These are phyloP conservation scores for Saposhnikovia divaricata DNA, from an alignment of 129 eudicot species.

Conservation along the genomic window DNA sequence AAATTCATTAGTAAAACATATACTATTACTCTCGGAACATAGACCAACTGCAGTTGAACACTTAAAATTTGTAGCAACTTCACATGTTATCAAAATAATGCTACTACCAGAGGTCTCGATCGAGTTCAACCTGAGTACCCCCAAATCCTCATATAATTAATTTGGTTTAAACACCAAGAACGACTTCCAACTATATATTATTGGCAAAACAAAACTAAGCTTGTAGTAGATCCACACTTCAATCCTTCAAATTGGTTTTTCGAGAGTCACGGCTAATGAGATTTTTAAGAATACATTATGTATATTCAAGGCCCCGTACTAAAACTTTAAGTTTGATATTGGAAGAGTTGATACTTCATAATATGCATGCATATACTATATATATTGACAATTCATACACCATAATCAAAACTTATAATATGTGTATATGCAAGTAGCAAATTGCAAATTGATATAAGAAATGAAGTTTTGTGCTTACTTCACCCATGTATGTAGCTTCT, in stretches of 20 bases:
- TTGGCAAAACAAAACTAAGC: neutral
- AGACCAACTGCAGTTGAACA: neutral
- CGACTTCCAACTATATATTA: neutral
- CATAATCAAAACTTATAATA: neutral
- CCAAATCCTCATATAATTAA: too few species aligned
- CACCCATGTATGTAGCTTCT: constrained; percentile 2
- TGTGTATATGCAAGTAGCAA: neutral
- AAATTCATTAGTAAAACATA: neutral
- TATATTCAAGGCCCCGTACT: neutral
- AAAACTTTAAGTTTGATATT: too few species aligned
- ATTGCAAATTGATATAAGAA: neutral
- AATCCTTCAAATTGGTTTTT: neutral
- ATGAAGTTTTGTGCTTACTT: neutral
- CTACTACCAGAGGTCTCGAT: too few species aligned
- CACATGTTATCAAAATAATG: neutral
- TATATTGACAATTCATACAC: neutral
- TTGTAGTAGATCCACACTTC: neutral
- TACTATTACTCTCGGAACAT: neutral
- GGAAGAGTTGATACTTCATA: neutral
- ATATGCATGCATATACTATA: neutral
- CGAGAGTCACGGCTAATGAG: too few species aligned
- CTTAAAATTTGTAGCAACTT: too few species aligned
- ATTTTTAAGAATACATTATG: neutral
- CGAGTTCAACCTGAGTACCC: neutral
- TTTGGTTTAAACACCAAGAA: neutral